Evolutionary conservation across 257 asterid genomes (phyloP).

Genomic region (Jacaranda mimosifolia): DNA sequence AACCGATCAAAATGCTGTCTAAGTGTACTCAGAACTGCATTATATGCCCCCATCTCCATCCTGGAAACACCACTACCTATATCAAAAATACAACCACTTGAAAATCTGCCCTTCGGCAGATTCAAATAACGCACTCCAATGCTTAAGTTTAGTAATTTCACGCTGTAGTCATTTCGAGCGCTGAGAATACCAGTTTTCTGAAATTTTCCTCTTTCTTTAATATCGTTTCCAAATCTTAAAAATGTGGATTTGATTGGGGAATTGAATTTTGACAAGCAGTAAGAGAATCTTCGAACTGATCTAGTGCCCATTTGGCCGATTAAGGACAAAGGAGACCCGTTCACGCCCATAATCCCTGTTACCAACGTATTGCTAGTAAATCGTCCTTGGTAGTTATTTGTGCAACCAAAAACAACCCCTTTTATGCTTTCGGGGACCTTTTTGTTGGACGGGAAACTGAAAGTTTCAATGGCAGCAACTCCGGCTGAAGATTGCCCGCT

Average conservation of each 20-base stretch:
- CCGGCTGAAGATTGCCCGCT: conserved; percentile 15
- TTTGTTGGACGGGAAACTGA: conserved; percentile 7
- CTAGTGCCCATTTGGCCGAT: neutral
- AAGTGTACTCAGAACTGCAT: neutral
- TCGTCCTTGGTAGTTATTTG: neutral
- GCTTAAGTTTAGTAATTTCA: neutral
- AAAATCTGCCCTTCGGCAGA: neutral
- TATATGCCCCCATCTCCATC: conserved; percentile 5
- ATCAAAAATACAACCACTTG: conserved; percentile 3
- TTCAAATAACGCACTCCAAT: neutral
- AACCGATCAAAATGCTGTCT: neutral
- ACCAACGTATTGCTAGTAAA: neutral
- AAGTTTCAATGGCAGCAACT: neutral
- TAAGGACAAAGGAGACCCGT: conserved; percentile 25
- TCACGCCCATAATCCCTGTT: conserved; percentile 24
- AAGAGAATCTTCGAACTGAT: conserved; percentile 7
- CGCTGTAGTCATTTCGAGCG: neutral
- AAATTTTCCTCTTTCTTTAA: neutral
- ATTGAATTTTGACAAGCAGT: conserved; percentile 16
- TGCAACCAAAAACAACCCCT: conserved; percentile 13
- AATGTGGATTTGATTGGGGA: conserved; percentile 7
- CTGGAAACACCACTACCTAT: neutral
- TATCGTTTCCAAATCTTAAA: conserved; percentile 17
- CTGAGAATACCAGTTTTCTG: neutral
- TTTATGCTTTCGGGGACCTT: neutral